These are phyloP conservation scores for Penicillium argentinense DNA, from an alignment of 495 filamentous ascomycete genomes.

Conservation along the genomic window DNA sequence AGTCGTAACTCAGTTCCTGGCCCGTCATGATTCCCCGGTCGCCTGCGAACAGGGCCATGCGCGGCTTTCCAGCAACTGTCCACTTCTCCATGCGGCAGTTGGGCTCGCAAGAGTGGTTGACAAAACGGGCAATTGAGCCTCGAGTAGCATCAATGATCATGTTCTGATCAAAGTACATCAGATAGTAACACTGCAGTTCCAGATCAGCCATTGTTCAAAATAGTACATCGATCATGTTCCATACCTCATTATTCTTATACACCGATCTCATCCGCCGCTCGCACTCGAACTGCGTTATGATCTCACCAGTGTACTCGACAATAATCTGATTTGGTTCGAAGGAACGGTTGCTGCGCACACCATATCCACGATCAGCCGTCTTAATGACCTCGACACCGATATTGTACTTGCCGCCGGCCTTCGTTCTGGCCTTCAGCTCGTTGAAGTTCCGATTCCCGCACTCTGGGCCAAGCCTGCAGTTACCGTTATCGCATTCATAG, in stretches of 20 bases:
- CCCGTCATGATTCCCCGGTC: slow-evolving; percentile 87
- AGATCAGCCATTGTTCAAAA: slow-evolving; percentile 9
- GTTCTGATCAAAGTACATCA: slow-evolving; percentile 97
- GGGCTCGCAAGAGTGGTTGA: slow-evolving; percentile 97
- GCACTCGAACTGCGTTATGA: slow-evolving; percentile 90
- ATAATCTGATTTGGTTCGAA: slow-evolving; percentile 93
- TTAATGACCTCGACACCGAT: slow-evolving; percentile 94
- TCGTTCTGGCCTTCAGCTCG: slow-evolving; percentile 71
- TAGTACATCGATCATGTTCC: slow-evolving; percentile 18
- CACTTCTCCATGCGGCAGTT: slow-evolving; percentile 97
- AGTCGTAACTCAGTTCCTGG: slow-evolving; percentile 98
- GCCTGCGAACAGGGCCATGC: slow-evolving; percentile 96
- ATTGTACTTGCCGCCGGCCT: slow-evolving; percentile 77
- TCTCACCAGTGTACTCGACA: slow-evolving; percentile 96
- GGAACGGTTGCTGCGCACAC: slow-evolving; percentile 83
- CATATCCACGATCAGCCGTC: slow-evolving; percentile 84
- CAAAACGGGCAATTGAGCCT: slow-evolving; percentile 93
- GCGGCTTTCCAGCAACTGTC: slow-evolving; percentile 91
- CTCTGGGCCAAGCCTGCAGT: slow-evolving; percentile 72
- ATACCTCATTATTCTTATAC: slow-evolving; percentile 89
- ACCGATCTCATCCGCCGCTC: slow-evolving; percentile 87
- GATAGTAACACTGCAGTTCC: slow-evolving; percentile 76
- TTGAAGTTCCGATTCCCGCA: slow-evolving; percentile 90
- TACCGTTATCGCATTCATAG: slow-evolving; percentile 91
- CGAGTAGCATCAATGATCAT: slow-evolving; percentile 98